Conservation (phyloP, 805 yeast species). For the Starmerella sp. region DNA sequence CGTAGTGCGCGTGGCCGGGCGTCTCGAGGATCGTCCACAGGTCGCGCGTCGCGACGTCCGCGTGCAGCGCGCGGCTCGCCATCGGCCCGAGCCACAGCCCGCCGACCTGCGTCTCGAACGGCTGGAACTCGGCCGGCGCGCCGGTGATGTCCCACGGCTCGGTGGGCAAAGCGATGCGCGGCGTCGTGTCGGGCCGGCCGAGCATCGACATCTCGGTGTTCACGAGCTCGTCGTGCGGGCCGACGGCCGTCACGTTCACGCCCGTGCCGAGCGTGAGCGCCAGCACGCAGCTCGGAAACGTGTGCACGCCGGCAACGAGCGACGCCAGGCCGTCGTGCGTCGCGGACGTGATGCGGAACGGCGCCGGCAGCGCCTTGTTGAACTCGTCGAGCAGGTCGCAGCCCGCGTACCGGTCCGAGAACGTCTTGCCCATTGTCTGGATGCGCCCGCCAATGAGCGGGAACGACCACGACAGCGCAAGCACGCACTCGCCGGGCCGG, state of each 20-base stretch:
- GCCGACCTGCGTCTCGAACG: slow-evolving; percentile 19
- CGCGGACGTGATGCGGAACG: slow-evolving; percentile 4
- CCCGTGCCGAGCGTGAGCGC: slow-evolving; percentile 25
- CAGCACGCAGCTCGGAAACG: slow-evolving; percentile 11
- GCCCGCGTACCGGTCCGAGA: slow-evolving; percentile 8
- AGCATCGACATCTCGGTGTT: slow-evolving; percentile 22
- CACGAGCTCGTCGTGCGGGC: neutral
- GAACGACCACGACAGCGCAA: slow-evolving; percentile 24
- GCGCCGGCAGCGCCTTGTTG: slow-evolving; percentile 9
- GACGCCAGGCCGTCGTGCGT: slow-evolving; percentile 23
- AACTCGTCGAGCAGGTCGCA: slow-evolving; percentile 8
- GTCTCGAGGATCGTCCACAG: slow-evolving; percentile 10
- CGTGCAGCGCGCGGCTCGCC: neutral
- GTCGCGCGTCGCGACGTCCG: slow-evolving; percentile 3
- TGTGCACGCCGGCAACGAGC: slow-evolving; percentile 18
- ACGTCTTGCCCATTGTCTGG: slow-evolving; percentile 23
- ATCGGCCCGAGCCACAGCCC: slow-evolving; percentile 17
- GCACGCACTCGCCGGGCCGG: neutral
- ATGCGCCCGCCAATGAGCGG: slow-evolving; percentile 20
- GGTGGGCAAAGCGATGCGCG: slow-evolving; percentile 3
- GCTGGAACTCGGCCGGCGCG: slow-evolving; percentile 15
- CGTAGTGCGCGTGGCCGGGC: neutral
- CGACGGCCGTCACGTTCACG: slow-evolving; percentile 15
- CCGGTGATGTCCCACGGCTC: slow-evolving; percentile 10
- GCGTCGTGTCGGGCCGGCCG: slow-evolving; percentile 14